phyloP scores from a whole-genome alignment of 1,139 yeast genomes.

The Nakaseomyces delphensis region DNA sequence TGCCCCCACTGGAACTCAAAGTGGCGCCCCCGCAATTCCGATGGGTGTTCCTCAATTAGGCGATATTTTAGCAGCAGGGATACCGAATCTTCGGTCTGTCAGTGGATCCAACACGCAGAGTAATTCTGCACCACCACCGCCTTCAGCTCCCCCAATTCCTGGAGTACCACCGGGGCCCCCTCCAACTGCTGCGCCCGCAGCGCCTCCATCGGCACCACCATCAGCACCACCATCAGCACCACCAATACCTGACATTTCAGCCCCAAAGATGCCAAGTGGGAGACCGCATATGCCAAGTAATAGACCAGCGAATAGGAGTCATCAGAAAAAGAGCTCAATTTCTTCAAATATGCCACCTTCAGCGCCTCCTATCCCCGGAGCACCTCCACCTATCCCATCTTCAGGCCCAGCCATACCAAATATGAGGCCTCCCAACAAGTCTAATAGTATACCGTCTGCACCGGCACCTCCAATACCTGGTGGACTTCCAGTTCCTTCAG shows the following conservation, averaged over 20 bases:
- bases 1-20: not conserved
- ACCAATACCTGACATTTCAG: conserved; percentile 23
- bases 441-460: conserved; percentile 10
- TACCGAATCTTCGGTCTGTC: conserved; percentile 64
- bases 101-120: conserved; percentile 10
- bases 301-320: conserved; percentile 23
- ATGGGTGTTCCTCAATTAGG: conserved; percentile 46
- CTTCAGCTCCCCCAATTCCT: conserved; percentile 29
- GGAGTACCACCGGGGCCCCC: conserved; percentile 14
- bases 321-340: conserved; percentile 22
- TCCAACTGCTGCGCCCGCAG: not conserved
- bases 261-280: conserved; percentile 6
- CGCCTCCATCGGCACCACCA: conserved; percentile 25
- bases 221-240: conserved; percentile 26
- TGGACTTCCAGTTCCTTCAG: no score
- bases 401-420: conserved; percentile 12
- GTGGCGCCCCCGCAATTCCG: conserved; percentile 26
- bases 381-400: conserved; percentile 9
- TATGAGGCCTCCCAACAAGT: conserved; percentile 3
- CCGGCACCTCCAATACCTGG: conserved; percentile 14
- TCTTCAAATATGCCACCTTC: conserved; percentile 13
- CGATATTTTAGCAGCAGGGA: conserved; percentile 77
- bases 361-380: conserved; percentile 31
- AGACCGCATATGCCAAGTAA: conserved; percentile 15
- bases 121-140: conserved; percentile 10